Conservation (phyloP, 768 basidiomycete species). For the Lactarius tabidus region DNA sequence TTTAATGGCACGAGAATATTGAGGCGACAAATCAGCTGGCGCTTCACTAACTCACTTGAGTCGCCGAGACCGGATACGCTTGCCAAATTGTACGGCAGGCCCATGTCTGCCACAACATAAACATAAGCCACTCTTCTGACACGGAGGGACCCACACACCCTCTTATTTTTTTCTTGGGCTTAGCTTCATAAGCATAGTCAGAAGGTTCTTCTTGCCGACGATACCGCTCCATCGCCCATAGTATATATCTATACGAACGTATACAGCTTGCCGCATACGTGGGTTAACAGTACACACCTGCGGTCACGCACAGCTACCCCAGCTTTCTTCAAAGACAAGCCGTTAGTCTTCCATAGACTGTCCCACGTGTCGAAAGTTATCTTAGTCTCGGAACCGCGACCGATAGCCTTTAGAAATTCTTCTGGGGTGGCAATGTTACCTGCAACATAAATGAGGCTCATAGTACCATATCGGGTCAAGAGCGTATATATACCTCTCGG, state of each 20-base stretch:
- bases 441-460: conserved; percentile 27
- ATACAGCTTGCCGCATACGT: neutral
- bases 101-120: conserved; percentile 51
- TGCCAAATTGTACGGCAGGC: conserved; percentile 68
- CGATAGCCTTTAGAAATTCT: conserved; percentile 71
- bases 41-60: conserved; percentile 12
- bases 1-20: neutral
- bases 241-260: conserved; percentile 54
- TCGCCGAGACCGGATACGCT: conserved; percentile 59
- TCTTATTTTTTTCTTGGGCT: conserved; percentile 72
- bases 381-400: conserved; percentile 63
- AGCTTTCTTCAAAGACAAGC: conserved; percentile 55
- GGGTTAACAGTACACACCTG: conserved; percentile 43
- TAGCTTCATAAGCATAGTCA: conserved; percentile 60
- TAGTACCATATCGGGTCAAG: neutral
- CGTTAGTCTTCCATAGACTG: conserved; percentile 60
- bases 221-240: conserved; percentile 85
- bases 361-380: conserved; percentile 64
- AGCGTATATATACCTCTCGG: conserved; percentile 4
- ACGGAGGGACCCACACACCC: conserved; percentile 50
- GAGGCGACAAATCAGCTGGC: neutral
- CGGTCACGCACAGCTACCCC: conserved; percentile 67
- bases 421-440: conserved; percentile 51
- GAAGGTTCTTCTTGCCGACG: conserved; percentile 50
- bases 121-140: neutral